Evolutionary conservation across 2,329 filamentous ascomycete genomes (phyloP), one percentile per base, ranked within the genome.

Genomic region (Penicillium vulpinum): DNA sequence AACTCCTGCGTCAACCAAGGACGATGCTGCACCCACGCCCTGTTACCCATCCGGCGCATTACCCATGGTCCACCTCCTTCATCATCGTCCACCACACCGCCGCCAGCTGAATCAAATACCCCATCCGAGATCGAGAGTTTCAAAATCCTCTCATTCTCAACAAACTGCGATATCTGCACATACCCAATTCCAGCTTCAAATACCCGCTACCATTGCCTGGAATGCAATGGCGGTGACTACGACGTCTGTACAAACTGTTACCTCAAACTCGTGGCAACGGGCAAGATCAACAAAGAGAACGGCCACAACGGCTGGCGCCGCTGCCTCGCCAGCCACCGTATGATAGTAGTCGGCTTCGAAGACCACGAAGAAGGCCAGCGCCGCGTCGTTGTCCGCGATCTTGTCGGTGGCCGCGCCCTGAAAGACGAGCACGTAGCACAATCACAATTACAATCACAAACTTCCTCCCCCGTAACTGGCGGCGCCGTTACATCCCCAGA

Each of bases 191-290:
- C 86, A 3, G 86, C 90, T 0, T 83, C 81, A 0, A 81, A 86
- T 50, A 84, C 83, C 6, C 84, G 92, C 15, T 92, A 88, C 64
- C 93, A 97, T 75, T 97, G 93, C 74, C 87, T 86, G 47, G 78
- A 81, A 50, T 96, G 92, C 73, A 85, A 85, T 50, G 79, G 83
- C 29, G 92, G 92, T n/a, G 89, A 95, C 71, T 96, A 94, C 72
- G 91, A 97, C 65, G 84, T 96, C 46, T 97, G 92, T 75, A 81
- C 81, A 18, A 78, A 82, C 4, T 97, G 92, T 78, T 97, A 97
- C 73, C 77, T 82, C 48, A 83, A 82, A 45, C 80, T 92, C 8
- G 83, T 89, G 2, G 75, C 80, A 2, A 81, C 82, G 0, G 82
- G 84, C 9, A 85, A 85, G 44, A 87, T 97, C 60, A 86, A 85